A percentile compares a stretch with the other conserved stretches of the same genome.
These are phyloP conservation scores for Coemansia sp. DNA, from an alignment of 192 early-diverging fungal species.

Conservation along the genomic window DNA sequence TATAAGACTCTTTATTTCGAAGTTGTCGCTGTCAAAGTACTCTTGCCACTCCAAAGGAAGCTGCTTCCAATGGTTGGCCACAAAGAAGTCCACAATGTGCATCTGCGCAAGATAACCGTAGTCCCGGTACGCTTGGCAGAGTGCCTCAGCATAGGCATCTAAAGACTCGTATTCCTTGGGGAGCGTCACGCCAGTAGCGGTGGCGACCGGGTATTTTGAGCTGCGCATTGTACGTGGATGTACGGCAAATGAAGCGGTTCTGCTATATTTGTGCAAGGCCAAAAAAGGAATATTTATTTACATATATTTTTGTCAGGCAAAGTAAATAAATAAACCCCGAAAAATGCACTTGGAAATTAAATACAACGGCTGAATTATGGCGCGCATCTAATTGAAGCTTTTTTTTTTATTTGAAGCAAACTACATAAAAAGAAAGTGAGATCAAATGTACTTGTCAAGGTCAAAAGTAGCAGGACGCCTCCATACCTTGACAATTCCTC, in stretches of 20 bases:
- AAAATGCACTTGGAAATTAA: too few species aligned
- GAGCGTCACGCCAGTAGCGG: constrained; percentile 17
- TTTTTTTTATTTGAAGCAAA: too few species aligned
- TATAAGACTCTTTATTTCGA: constrained; percentile 23
- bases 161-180: constrained; percentile 26
- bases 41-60: constrained; percentile 40
- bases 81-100: constrained; percentile 50
- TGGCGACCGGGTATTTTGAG: not conserved
- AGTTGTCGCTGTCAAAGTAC: constrained; percentile 21
- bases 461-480: constrained; percentile 55
- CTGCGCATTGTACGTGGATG: not conserved
- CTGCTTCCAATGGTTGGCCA: constrained; percentile 24
- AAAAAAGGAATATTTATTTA: too few species aligned
- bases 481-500: constrained; percentile 75
- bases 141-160: constrained; percentile 27
- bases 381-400: too few species aligned
- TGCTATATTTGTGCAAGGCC: too few species aligned
- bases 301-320: too few species aligned
- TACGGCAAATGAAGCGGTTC: too few species aligned
- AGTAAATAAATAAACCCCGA: too few species aligned
- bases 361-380: too few species aligned
- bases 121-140: constrained; percentile 9
- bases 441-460: too few species aligned
- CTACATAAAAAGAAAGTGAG: too few species aligned
- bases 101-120: constrained; percentile 33